Percentiles rank a stretch among this genome's conserved stretches.
Evolutionary conservation across 805 yeast species (phyloP).

Genomic region (Zygosaccharomyces rouxii): DNA sequence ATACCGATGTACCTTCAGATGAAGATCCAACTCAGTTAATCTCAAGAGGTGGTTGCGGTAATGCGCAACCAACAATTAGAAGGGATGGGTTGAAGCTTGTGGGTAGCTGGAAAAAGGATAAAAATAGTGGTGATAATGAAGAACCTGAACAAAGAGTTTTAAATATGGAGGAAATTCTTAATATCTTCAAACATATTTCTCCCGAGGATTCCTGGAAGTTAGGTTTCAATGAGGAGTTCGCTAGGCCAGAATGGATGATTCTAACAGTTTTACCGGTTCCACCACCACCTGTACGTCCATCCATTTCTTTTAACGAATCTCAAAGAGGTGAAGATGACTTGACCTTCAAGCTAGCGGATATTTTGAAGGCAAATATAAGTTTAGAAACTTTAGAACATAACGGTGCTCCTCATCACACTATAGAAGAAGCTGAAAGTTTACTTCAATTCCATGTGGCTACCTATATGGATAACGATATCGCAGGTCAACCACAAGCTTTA

Average conservation of each 20-base stretch:
- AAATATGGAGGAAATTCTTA: constrained; percentile 82
- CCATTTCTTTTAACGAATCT: constrained; percentile 95
- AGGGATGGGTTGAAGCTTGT: constrained; percentile 92
- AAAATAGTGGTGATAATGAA: constrained; percentile 68
- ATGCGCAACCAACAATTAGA: constrained; percentile 91
- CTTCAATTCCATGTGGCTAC: constrained; percentile 98
- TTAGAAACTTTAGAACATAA: constrained; percentile 97
- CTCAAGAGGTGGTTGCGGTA: constrained; percentile 97
- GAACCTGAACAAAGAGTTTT: constrained; percentile 90
- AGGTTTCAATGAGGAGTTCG: constrained; percentile 92
- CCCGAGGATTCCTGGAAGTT: constrained; percentile 73
- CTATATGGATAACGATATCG: constrained; percentile 98
- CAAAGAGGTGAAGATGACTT: constrained; percentile 99
- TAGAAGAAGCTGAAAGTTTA: constrained; percentile 91
- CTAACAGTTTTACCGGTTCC: constrained; percentile 98
- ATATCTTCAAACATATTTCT: constrained; percentile 87
- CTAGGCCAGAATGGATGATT: constrained; percentile 98
- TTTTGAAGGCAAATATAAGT: constrained; percentile 90
- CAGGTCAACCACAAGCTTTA: constrained; percentile 98
- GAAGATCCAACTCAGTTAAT: constrained; percentile 50
- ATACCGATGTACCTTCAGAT: constrained; percentile 70
- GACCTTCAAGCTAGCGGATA: constrained; percentile 95
- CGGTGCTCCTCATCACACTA: constrained; percentile 98
- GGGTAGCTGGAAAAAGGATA: constrained; percentile 97
- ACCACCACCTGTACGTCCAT: constrained; percentile 99